Evolutionary conservation across 2,329 filamentous ascomycete species (phyloP).

Genomic region (Orbilia brochopaga): DNA sequence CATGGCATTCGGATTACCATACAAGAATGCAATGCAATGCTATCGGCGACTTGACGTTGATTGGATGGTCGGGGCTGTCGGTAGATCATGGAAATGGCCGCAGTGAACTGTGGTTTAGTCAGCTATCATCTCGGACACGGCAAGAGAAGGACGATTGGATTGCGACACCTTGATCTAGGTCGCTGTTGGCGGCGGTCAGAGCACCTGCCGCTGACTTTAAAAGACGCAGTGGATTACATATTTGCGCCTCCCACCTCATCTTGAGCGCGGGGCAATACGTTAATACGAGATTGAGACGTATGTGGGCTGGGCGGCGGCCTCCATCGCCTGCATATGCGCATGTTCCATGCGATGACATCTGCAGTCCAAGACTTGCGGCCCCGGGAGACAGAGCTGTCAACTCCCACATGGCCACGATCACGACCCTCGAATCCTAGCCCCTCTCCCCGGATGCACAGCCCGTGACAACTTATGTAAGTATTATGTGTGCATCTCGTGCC

Average conservation of each 20-base stretch:
- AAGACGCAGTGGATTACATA: slow-evolving; percentile 22
- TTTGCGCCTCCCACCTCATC: no score
- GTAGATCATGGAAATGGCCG: no score
- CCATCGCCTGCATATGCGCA: slow-evolving; percentile 30
- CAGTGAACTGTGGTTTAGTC: no score
- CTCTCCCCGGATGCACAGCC: slow-evolving; percentile 27
- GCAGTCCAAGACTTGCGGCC: background rate
- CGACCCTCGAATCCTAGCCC: background rate
- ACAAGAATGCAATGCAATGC: slow-evolving; percentile 14
- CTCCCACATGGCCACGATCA: no score
- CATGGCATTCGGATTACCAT: slow-evolving; percentile 18
- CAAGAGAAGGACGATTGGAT: slow-evolving; percentile 13
- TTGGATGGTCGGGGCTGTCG: slow-evolving; percentile 3
- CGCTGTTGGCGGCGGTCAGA: slow-evolving; percentile 11
- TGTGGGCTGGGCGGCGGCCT: slow-evolving; percentile 34
- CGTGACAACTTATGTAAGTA: slow-evolving; percentile 41
- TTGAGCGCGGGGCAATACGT: slow-evolving; percentile 13
- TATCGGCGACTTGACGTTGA: slow-evolving; percentile 16
- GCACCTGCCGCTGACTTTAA: slow-evolving; percentile 43
- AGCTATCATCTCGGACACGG: no score
- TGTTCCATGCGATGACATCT: slow-evolving; percentile 15
- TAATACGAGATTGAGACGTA: no score
- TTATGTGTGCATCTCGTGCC: slow-evolving; percentile 44
- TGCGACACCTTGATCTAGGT: slow-evolving; percentile 31
- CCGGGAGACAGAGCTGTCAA: no score